Evolutionary conservation across 495 filamentous ascomycete species (phyloP).

Genomic region (Penicillium ucsense): DNA sequence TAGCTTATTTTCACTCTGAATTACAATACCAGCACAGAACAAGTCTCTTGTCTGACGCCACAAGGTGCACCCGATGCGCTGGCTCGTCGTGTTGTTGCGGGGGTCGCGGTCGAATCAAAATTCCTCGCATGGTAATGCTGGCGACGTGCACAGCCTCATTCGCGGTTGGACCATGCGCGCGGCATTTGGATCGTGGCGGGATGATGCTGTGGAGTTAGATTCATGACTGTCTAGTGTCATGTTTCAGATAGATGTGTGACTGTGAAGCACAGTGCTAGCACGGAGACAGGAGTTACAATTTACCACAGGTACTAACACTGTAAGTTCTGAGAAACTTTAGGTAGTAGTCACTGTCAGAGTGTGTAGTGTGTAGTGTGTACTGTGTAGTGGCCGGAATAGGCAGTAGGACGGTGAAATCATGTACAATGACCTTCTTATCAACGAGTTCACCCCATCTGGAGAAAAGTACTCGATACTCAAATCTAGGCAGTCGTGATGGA

Average conservation of each 20-base stretch:
- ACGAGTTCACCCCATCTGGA: too few relatives aligned
- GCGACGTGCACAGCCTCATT: constrained; percentile 17
- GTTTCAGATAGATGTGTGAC: too few relatives aligned
- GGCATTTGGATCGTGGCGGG: constrained; percentile 7
- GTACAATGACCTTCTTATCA: too few relatives aligned
- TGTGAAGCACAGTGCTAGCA: too few relatives aligned
- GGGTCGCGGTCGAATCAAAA: constrained; percentile 15
- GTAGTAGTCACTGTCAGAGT: not conserved
- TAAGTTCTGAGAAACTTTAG: not conserved
- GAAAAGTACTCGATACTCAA: too few relatives aligned
- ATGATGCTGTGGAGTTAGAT: not conserved
- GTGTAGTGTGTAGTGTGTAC: too few relatives aligned
- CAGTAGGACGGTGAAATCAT: not conserved
- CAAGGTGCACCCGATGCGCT: constrained; percentile 12
- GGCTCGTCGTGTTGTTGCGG: constrained; percentile 13
- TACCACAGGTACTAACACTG: too few relatives aligned
- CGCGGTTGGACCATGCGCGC: not conserved
- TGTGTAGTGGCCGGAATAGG: not conserved
- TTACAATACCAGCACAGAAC: not conserved
- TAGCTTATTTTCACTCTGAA: too few relatives aligned
- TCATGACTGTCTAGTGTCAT: not conserved
- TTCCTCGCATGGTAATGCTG: not conserved
- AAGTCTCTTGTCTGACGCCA: constrained; percentile 11
- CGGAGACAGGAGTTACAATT: too few relatives aligned
- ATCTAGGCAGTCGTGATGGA: too few relatives aligned